Conservation (phyloP, 192 early-diverging fungal genomes). For the Borealophlyctis nickersoniae region DNA sequence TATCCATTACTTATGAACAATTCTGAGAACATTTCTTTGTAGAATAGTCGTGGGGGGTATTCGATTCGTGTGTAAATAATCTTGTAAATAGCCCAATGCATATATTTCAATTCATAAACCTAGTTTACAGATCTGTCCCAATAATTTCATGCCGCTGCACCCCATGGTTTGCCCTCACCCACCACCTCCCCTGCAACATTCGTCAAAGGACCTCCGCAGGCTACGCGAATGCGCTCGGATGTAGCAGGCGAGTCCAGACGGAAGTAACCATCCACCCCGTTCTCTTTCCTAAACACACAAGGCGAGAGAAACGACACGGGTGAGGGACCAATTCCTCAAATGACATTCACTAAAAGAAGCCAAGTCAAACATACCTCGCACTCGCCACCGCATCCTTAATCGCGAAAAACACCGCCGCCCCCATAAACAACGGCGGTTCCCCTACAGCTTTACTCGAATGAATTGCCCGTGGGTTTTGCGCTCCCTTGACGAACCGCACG, state of each 20-base stretch:
- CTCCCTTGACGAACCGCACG: conserved; percentile 61
- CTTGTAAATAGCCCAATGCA: too few relatives aligned
- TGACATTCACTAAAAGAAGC: neutral
- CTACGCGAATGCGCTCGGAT: conserved; percentile 68
- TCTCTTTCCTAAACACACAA: conserved; percentile 18
- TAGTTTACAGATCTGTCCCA: too few relatives aligned
- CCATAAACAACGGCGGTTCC: conserved; percentile 85
- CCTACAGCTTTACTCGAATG: conserved; percentile 82
- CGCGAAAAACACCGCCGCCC: conserved; percentile 73
- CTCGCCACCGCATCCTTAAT: conserved; percentile 73
- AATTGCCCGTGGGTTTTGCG: conserved; percentile 55
- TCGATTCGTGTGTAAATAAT: too few relatives aligned
- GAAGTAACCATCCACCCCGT: conserved; percentile 45
- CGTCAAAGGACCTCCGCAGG: conserved; percentile 66
- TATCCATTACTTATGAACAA: neutral
- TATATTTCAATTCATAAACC: too few relatives aligned
- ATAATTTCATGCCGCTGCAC: conserved; percentile 7
- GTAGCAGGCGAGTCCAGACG: conserved; percentile 74
- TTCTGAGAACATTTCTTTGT: neutral
- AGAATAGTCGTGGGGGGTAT: too few relatives aligned
- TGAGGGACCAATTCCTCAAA: neutral
- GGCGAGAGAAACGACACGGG: too few relatives aligned
- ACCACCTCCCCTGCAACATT: conserved; percentile 28
- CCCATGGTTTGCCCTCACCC: conserved; percentile 21
- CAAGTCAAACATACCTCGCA: conserved; percentile 52